phyloP scores from a whole-genome alignment of 805 yeast genomes.

The Cyberlindnera suaveolens region DNA sequence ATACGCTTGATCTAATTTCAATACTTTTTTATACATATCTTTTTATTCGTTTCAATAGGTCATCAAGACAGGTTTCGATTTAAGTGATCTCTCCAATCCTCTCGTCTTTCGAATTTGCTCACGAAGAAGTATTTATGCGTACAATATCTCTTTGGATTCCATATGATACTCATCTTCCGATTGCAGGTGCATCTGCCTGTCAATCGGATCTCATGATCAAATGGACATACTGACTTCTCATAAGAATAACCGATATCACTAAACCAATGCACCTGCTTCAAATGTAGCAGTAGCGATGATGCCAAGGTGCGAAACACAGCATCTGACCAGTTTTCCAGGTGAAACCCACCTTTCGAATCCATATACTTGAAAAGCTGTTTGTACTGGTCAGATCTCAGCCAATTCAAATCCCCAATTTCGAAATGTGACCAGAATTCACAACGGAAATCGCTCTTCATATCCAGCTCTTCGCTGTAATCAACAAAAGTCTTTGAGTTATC shows the following conservation, averaged over 20 bases:
- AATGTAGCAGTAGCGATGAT: slow-evolving; percentile 48
- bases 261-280: slow-evolving; percentile 56
- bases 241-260: slow-evolving; percentile 68
- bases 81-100: slow-evolving; percentile 53
- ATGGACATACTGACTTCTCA: slow-evolving; percentile 67
- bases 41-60: background rate
- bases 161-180: slow-evolving; percentile 62
- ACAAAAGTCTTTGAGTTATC: slow-evolving; percentile 48
- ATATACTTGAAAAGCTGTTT: slow-evolving; percentile 49
- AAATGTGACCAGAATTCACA: slow-evolving; percentile 79
- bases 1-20: slow-evolving; percentile 21
- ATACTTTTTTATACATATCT: background rate
- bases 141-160: slow-evolving; percentile 57
- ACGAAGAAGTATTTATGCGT: slow-evolving; percentile 53
- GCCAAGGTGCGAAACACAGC: slow-evolving; percentile 78
- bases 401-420: slow-evolving; percentile 62
- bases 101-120: slow-evolving; percentile 46
- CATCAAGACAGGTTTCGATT: slow-evolving; percentile 4
- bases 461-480: slow-evolving; percentile 51
- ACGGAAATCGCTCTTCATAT: slow-evolving; percentile 24
- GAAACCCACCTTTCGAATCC: slow-evolving; percentile 69
- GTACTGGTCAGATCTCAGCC: slow-evolving; percentile 54
- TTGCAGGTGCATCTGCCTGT: slow-evolving; percentile 67
- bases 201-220: slow-evolving; percentile 39
- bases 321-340: slow-evolving; percentile 84